Evolutionary conservation across 371 early-diverging fungal genomes (phyloP).

Genomic region (Mycotypha africana): DNA sequence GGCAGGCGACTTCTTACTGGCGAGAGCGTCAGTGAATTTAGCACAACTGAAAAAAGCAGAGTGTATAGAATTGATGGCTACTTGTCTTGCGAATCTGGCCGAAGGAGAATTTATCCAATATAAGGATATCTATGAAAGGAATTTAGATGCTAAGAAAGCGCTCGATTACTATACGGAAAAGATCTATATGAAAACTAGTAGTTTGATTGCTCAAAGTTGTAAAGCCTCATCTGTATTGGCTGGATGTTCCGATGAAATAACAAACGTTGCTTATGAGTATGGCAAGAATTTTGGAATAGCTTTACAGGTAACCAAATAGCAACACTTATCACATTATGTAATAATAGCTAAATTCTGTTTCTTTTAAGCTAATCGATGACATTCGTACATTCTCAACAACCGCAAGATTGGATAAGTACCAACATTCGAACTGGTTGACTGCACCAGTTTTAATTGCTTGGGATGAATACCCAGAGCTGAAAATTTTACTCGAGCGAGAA

Average conservation of each 20-base stretch:
- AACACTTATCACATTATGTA: background rate
- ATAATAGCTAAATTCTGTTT: constrained; percentile 1
- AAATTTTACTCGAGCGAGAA: constrained; percentile 77
- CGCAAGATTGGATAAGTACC: constrained; percentile 86
- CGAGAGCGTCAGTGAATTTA: constrained; percentile 87
- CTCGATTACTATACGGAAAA: constrained; percentile 87
- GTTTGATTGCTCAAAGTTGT: constrained; percentile 92
- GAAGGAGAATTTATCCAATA: constrained; percentile 98
- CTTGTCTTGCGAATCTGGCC: constrained; percentile 88
- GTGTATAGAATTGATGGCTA: constrained; percentile 89
- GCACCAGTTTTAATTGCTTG: constrained; percentile 93
- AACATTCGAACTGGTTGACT: constrained; percentile 84
- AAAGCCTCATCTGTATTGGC: constrained; percentile 85
- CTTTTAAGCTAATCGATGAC: constrained; percentile 79
- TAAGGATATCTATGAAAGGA: constrained; percentile 53
- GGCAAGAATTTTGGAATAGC: constrained; percentile 90
- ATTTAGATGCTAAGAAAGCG: constrained; percentile 15
- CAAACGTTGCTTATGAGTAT: constrained; percentile 74
- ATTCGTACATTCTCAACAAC: constrained; percentile 82
- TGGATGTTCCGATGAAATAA: constrained; percentile 64
- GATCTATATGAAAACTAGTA: constrained; percentile 93
- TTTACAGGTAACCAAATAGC: constrained; percentile 69
- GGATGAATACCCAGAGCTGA: constrained; percentile 80
- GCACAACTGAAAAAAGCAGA: constrained; percentile 84
- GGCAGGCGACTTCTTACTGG: constrained; percentile 92